phyloP scores from a whole-genome alignment of 306 rosid species.

The Canavalia ensiformis region DNA sequence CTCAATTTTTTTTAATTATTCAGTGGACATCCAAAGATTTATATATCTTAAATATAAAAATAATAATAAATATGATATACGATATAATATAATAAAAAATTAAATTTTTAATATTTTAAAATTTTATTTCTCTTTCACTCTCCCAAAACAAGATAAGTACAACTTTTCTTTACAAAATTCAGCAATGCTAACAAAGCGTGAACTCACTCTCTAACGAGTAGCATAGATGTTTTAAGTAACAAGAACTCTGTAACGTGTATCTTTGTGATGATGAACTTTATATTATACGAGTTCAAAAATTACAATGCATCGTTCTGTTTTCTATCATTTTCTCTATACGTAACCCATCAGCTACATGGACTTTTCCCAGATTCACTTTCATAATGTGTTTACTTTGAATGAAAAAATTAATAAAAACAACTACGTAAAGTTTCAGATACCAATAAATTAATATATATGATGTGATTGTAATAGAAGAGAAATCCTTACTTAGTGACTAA shows the following conservation, averaged over 20 bases:
- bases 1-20: no score
- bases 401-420: not conserved
- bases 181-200: no score
- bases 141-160: no score
- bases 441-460: not conserved
- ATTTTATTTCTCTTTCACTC: no score
- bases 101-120: no score
- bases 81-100: no score
- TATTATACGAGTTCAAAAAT: not conserved
- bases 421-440: not conserved
- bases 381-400: not conserved
- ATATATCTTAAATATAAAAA: no score
- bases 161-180: no score
- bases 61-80: no score
- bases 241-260: not conserved
- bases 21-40: no score
- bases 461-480: no score
- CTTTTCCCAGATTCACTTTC: not conserved
- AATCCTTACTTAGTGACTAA: not conserved
- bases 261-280: not conserved
- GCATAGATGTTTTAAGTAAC: not conserved
- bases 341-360: not conserved
- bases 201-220: no score
- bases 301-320: not conserved
- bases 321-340: not conserved